Percentiles rank a stretch among this genome's conserved stretches.
Conservation (phyloP, 2,329 filamentous ascomycete genomes). For the Fragosphaeria purpurea region DNA sequence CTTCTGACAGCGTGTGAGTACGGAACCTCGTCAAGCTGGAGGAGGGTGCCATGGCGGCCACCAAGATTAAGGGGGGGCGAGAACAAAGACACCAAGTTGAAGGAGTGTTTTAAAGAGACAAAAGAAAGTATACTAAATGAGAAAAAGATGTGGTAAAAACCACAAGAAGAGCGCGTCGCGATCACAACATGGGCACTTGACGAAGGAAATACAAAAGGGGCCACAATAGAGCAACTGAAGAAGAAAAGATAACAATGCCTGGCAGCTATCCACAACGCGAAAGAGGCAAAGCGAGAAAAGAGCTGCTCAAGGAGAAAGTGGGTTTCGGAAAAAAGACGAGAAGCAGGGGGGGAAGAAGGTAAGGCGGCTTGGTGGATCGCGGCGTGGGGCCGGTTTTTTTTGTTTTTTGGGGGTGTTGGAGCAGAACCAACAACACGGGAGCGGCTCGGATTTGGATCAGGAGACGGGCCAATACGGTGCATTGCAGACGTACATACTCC, state of each 20-base stretch:
- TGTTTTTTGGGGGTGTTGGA: too few species aligned
- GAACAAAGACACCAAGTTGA: neutral
- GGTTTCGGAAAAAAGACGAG: neutral
- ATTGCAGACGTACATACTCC: too few species aligned
- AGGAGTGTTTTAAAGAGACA: neutral
- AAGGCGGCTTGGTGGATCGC: neutral
- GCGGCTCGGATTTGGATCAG: too few species aligned
- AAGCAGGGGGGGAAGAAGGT: neutral
- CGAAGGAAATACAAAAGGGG: neutral
- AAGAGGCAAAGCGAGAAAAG: neutral
- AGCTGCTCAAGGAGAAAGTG: neutral
- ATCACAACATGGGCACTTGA: too few species aligned
- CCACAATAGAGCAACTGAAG: neutral
- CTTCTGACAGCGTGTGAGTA: slow-evolving; percentile 14
- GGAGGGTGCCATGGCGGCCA: slow-evolving; percentile 7
- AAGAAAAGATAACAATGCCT: neutral
- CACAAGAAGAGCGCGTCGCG: too few species aligned
- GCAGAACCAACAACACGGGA: too few species aligned
- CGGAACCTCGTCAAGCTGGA: slow-evolving; percentile 1
- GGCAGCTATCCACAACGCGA: too few species aligned
- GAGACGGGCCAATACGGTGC: too few species aligned
- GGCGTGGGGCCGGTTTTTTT: too few species aligned
- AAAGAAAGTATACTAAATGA: neutral
- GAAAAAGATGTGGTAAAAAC: too few species aligned
- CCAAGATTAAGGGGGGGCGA: neutral